Percentiles rank a stretch among this genome's conserved stretches.
Conservation (phyloP, 2,329 filamentous ascomycete species). For the Exophiala sideris region DNA sequence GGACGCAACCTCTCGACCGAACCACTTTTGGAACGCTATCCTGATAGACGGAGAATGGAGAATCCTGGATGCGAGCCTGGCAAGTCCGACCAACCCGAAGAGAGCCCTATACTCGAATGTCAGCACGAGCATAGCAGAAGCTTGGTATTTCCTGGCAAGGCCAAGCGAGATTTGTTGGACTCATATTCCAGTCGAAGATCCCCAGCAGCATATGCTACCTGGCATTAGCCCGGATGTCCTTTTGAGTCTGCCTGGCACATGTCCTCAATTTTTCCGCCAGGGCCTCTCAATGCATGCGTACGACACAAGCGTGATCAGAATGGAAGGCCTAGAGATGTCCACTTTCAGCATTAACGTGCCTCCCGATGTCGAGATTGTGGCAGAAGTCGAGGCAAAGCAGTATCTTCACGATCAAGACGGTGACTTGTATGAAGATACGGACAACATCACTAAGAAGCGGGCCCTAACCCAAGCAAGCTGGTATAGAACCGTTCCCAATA, state of each 20-base stretch:
- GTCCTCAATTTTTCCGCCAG: slow-evolving; percentile 84
- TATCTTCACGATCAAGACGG: slow-evolving; percentile 82
- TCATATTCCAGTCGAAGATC: slow-evolving; percentile 81
- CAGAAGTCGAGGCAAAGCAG: slow-evolving; percentile 82
- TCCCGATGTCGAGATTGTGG: slow-evolving; percentile 82
- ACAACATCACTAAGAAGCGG: slow-evolving; percentile 71
- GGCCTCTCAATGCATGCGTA: slow-evolving; percentile 78
- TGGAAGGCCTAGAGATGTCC: slow-evolving; percentile 90
- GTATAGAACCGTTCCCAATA: slow-evolving; percentile 58
- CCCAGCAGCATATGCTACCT: slow-evolving; percentile 90
- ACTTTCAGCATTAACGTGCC: slow-evolving; percentile 87
- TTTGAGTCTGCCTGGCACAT: slow-evolving; percentile 79
- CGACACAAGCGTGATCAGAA: slow-evolving; percentile 78
- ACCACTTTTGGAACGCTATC: slow-evolving; percentile 98
- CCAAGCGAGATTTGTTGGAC: slow-evolving; percentile 93
- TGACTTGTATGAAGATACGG: slow-evolving; percentile 89
- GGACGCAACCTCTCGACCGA: slow-evolving; percentile 77
- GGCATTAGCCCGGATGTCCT: slow-evolving; percentile 81
- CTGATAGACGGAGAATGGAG: slow-evolving; percentile 93
- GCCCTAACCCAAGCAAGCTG: slow-evolving; percentile 90
- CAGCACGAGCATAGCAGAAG: slow-evolving; percentile 68
- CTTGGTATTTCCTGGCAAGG: slow-evolving; percentile 89
- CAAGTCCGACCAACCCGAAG: slow-evolving; percentile 83
- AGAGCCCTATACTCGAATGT: slow-evolving; percentile 73
- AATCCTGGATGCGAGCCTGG: slow-evolving; percentile 89